A percentile compares a stretch with the other conserved stretches of the same genome.
These are phyloP conservation scores for Oxytropis ochrocephala DNA, from an alignment of 306 rosid genomes.

Conservation along the genomic window DNA sequence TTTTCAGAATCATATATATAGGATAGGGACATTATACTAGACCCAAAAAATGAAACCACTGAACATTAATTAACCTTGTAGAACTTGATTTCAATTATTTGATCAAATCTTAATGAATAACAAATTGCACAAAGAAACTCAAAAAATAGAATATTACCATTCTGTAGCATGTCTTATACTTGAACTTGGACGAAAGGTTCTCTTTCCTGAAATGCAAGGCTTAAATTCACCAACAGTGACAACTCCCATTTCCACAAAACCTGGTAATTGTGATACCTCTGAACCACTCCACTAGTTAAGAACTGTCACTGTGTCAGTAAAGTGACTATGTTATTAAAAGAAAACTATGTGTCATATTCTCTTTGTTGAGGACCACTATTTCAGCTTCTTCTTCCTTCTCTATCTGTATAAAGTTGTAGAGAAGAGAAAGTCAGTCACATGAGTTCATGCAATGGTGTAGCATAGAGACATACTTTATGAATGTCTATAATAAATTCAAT, in stretches of 20 bases:
- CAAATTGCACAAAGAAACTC: neutral
- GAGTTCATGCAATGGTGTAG: constrained; percentile 52
- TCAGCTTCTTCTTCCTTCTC: constrained; percentile 12
- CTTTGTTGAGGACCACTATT: constrained; percentile 32
- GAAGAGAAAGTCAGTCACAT: constrained; percentile 46
- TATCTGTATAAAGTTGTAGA: constrained; percentile 30
- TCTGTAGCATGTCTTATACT: constrained; percentile 95
- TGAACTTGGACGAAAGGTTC: constrained; percentile 76
- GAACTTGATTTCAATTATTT: constrained; percentile 12
- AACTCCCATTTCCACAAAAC: constrained; percentile 63
- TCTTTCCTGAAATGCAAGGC: constrained; percentile 92
- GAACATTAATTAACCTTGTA: constrained; percentile 3
- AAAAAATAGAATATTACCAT: constrained; percentile 54
- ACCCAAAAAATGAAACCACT: constrained; percentile 16
- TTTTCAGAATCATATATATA: constrained; percentile 22
- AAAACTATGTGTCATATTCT: constrained; percentile 16
- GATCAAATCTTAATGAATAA: neutral
- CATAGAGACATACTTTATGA: constrained; percentile 41
- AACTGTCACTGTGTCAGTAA: constrained; percentile 20
- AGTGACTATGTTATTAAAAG: constrained; percentile 4
- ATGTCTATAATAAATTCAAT: constrained; percentile 43
- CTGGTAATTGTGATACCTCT: constrained; percentile 20
- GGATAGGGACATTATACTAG: constrained; percentile 7
- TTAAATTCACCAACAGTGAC: constrained; percentile 86
- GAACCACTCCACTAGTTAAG: constrained; percentile 20